Percentiles rank a stretch among this genome's conserved stretches.
These are phyloP conservation scores for Carex kokanica DNA, from an alignment of 176 grass and related monocot genomes.

Conservation along the genomic window DNA sequence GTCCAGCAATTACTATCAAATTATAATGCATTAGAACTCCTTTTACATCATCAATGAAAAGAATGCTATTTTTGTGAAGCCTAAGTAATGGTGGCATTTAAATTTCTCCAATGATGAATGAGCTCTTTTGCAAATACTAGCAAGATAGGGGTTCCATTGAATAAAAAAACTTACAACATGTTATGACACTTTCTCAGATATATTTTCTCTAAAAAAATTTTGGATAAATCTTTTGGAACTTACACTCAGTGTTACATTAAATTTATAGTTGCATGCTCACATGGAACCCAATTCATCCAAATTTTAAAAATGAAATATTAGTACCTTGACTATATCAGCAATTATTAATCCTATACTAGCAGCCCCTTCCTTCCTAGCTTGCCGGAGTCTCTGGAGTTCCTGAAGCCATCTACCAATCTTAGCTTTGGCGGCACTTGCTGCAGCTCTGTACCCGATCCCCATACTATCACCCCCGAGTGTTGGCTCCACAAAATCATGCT, in stretches of 20 bases:
- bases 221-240: background rate
- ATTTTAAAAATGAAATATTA: conserved; percentile 1
- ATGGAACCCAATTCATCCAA: background rate
- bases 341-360: conserved; percentile 90
- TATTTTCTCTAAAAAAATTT: background rate
- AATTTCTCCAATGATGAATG: background rate
- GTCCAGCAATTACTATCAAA: background rate
- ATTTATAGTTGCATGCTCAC: background rate
- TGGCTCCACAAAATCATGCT: conserved; percentile 90
- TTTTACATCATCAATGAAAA: background rate
- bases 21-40: background rate
- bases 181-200: background rate
- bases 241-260: background rate
- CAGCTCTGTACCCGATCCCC: conserved; percentile 68
- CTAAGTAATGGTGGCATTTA: background rate
- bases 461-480: conserved; percentile 59
- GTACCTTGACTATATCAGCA: conserved; percentile 88
- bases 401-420: conserved; percentile 98
- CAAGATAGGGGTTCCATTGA: background rate
- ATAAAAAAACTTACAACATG: background rate
- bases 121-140: background rate
- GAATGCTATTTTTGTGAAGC: background rate
- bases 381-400: conserved; percentile 83
- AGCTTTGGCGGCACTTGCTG: conserved; percentile 65
- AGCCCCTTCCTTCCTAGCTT: conserved; percentile 95